Conservation (phyloP, 208 protist species). For the Leptomonas seymouri region DNA sequence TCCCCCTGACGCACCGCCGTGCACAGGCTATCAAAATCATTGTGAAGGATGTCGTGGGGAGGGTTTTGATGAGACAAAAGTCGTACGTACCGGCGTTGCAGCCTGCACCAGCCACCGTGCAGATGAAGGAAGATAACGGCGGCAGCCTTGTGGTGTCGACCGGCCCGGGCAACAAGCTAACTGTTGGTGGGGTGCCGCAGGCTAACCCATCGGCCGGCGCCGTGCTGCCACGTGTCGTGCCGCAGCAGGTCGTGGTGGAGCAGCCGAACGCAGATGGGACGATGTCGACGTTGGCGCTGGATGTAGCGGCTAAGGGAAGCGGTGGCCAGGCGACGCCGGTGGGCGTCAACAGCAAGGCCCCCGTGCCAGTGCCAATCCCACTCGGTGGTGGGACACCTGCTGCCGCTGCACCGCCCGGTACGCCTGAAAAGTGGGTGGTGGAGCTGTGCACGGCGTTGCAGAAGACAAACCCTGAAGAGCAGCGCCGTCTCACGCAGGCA, state of each 20-base stretch:
- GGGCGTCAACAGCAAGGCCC: not conserved
- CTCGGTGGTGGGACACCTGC: not conserved
- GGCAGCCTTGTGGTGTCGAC: slow-evolving; percentile 28
- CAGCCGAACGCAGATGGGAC: slow-evolving; percentile 43
- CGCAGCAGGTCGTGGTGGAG: slow-evolving; percentile 40
- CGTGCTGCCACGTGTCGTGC: slow-evolving; percentile 21
- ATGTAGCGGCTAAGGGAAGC: slow-evolving; percentile 31
- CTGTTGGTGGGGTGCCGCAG: slow-evolving; percentile 19
- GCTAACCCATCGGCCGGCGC: slow-evolving; percentile 17
- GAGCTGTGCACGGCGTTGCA: slow-evolving; percentile 56
- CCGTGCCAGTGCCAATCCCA: slow-evolving; percentile 11
- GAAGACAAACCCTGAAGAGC: slow-evolving; percentile 43
- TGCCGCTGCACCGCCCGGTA: not conserved
- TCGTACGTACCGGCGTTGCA: slow-evolving; percentile 55
- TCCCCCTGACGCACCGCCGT: slow-evolving; percentile 47
- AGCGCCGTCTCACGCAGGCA: slow-evolving; percentile 46
- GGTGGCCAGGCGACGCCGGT: not conserved
- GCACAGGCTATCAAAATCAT: slow-evolving; percentile 59
- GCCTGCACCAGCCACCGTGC: slow-evolving; percentile 28
- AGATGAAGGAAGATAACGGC: slow-evolving; percentile 38
- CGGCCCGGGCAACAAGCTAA: slow-evolving; percentile 16
- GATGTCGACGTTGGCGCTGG: slow-evolving; percentile 29
- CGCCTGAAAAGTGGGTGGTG: slow-evolving; percentile 54
- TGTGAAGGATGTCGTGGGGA: slow-evolving; percentile 45
- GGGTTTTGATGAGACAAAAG: slow-evolving; percentile 55